Conservation (phyloP, 2,329 filamentous ascomycete genomes). For the Alternaria tenuissima region DNA sequence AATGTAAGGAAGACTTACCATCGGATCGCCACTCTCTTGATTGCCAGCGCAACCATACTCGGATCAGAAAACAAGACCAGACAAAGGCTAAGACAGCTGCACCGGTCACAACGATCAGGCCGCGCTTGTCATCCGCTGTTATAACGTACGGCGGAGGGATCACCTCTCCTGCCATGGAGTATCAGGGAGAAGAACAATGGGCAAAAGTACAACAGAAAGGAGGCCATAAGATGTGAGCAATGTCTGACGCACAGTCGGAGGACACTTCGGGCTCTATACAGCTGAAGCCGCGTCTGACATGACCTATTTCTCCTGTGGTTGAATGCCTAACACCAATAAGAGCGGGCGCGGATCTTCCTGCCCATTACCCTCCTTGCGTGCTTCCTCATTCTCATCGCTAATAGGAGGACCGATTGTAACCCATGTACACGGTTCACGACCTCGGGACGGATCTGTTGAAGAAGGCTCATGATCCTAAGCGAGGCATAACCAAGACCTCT, state of each 20-base stretch:
- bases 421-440: not conserved
- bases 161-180: constrained; percentile 31
- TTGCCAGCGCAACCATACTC: constrained; percentile 39
- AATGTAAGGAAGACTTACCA: constrained; percentile 35
- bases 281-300: constrained; percentile 4
- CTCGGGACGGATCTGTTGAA: not conserved
- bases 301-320: not conserved
- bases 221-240: constrained; percentile 2
- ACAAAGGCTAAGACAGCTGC: constrained; percentile 41
- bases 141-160: constrained; percentile 42
- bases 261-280: constrained; percentile 3
- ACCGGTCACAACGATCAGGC: constrained; percentile 44
- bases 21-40: constrained; percentile 44
- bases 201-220: not conserved
- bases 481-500: not conserved
- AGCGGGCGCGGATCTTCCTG: constrained; percentile 2
- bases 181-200: constrained; percentile 8
- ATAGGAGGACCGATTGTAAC: not conserved
- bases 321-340: not conserved
- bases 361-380: not conserved
- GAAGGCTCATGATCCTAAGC: constrained; percentile 3
- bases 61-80: constrained; percentile 40
- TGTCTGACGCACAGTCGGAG: not conserved
- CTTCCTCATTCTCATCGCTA: constrained; percentile 1
- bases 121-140: constrained; percentile 42